Evolutionary conservation across 495 filamentous ascomycete genomes (phyloP), one percentile per base, ranked within the genome.

Genomic region (Aspergillus incahuasiensis): DNA sequence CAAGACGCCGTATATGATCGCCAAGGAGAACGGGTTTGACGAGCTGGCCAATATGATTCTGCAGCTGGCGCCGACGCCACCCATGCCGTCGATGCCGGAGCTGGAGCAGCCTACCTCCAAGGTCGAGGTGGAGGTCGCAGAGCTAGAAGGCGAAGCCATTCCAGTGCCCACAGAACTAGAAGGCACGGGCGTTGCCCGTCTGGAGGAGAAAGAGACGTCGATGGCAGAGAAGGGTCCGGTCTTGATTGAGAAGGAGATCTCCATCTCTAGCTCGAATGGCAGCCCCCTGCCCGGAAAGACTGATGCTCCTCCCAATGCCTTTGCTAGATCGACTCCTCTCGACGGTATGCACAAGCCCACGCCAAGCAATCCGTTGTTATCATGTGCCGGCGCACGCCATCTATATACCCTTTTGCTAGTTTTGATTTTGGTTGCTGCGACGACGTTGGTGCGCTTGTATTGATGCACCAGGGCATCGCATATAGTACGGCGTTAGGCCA

Each of bases 11-110:
- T 49, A 55, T n/a, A 42, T 25, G 19, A 49, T 49, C 40, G 53
- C 53, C 8, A 30, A 32, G 16, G 15, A 41, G n/a, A 18, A 21
- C 40, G 20, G 24, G 9, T 24, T 43, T 42, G 32, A 42, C 4
- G 53, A 55, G 21, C 5, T 55, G 15, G 53, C 44, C 0, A 48
- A 55, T 42, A n/a, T 55, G 20, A 41, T 55, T 4, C 6, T 55
- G 16, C 44, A 43, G 53, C 21, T 55, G 13, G 51, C 51, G 8
- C 22, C 35, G 6, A 22, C 25, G 25, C 25, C 25, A n/a, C n/a
- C n/a, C n/a, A n/a, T n/a, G n/a, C n/a, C n/a, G n/a, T n/a, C n/a
- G n/a, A n/a, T 5, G 32, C 48, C 32, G 18, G 15, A 28, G 30
- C n/a, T n/a, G 25, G 25, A 28, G 25, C 25, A 28, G 4, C 8